phyloP scores from a whole-genome alignment of 2,329 filamentous ascomycete species.

The Ophiostoma triangulosporum region DNA sequence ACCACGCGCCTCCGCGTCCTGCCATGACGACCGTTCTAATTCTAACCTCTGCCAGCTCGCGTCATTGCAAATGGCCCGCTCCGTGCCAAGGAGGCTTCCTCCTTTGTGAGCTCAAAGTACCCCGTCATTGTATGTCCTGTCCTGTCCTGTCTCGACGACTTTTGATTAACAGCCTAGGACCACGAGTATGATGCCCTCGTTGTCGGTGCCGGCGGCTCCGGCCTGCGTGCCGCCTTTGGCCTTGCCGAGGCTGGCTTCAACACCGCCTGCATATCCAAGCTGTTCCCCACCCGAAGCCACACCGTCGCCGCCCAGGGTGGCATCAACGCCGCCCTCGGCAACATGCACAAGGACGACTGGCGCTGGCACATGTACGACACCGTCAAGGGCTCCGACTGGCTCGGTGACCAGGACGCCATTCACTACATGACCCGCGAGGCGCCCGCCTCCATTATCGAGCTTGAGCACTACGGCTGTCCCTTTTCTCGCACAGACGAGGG shows the following conservation, averaged over 20 bases:
- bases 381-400: slow-evolving; percentile 94
- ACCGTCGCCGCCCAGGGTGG: slow-evolving; percentile 73
- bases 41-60: too few species aligned
- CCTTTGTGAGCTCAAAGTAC: slow-evolving; percentile 80
- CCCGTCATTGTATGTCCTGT: slow-evolving; percentile 63
- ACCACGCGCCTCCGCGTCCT: not conserved
- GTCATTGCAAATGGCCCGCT: slow-evolving; percentile 78
- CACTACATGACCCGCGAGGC: slow-evolving; percentile 98
- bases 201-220: slow-evolving; percentile 70
- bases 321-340: slow-evolving; percentile 79
- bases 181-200: slow-evolving; percentile 98
- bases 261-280: slow-evolving; percentile 76
- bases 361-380: slow-evolving; percentile 99
- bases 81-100: slow-evolving; percentile 84
- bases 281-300: slow-evolving; percentile 75
- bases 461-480: slow-evolving; percentile 94
- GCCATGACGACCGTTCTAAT: too few species aligned
- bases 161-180: slow-evolving; percentile 40
- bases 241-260: slow-evolving; percentile 82
- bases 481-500: slow-evolving; percentile 95
- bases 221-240: slow-evolving; percentile 72
- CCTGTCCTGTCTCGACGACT: not conserved
- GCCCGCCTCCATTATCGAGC: slow-evolving; percentile 78
- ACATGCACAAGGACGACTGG: slow-evolving; percentile 98
- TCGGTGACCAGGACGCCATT: slow-evolving; percentile 93